These are phyloP conservation scores for Simplicillium sp. DNA, from an alignment of 2,329 filamentous ascomycete genomes.

Conservation along the genomic window DNA sequence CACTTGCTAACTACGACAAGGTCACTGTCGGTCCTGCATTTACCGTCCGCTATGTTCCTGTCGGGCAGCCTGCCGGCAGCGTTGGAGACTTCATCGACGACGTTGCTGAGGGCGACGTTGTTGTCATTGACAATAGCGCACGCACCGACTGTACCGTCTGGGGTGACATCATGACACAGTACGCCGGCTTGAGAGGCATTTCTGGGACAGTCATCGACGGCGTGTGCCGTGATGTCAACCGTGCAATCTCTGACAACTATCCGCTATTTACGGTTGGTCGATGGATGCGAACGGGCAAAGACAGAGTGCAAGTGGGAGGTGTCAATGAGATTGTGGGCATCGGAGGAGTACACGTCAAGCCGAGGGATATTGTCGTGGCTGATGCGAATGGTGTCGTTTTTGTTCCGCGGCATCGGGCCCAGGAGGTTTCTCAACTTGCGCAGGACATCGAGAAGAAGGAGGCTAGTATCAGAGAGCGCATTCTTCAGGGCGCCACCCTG, in stretches of 20 bases:
- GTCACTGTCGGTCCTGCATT: slow-evolving; percentile 20
- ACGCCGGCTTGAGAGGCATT: slow-evolving; percentile 18
- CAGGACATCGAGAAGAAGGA: slow-evolving; percentile 10
- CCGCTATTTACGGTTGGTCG: slow-evolving; percentile 19
- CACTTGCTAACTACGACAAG: slow-evolving; percentile 15
- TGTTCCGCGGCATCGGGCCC: slow-evolving; percentile 10
- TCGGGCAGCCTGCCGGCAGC: slow-evolving; percentile 11
- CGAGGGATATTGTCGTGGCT: slow-evolving; percentile 19
- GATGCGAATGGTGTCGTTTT: slow-evolving; percentile 15
- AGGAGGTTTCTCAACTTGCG: slow-evolving; percentile 9
- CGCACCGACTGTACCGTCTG: slow-evolving; percentile 24
- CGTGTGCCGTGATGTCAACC: slow-evolving; percentile 20
- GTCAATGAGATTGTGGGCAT: slow-evolving; percentile 18
- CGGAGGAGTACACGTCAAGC: slow-evolving; percentile 15
- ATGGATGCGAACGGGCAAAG: slow-evolving; percentile 23
- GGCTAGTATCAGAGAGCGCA: slow-evolving; percentile 8
- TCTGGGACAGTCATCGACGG: slow-evolving; percentile 22
- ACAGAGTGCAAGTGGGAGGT: slow-evolving; percentile 18
- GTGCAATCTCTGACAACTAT: slow-evolving; percentile 17
- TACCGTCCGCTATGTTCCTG: slow-evolving; percentile 19
- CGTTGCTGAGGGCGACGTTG: slow-evolving; percentile 17
- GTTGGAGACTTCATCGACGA: slow-evolving; percentile 22
- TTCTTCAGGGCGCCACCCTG: slow-evolving; percentile 7
- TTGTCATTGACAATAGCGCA: slow-evolving; percentile 22
- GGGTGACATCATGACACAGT: slow-evolving; percentile 26